These are phyloP conservation scores for Saccharomycopsis sp. DNA, from an alignment of 805 yeast species.

Conservation along the genomic window DNA sequence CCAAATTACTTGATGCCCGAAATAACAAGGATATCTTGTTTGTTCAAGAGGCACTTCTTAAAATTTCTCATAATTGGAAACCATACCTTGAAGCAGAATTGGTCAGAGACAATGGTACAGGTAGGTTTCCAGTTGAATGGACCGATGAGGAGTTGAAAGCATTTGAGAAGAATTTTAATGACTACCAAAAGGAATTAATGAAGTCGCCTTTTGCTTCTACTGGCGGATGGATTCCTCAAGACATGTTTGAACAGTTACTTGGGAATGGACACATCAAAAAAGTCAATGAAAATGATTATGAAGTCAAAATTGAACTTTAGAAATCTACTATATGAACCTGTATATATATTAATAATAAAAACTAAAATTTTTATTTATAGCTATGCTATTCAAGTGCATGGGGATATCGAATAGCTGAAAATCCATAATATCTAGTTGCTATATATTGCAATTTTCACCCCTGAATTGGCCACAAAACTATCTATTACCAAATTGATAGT, in stretches of 20 bases:
- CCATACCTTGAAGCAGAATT: slow-evolving; percentile 52
- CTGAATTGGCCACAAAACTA: no score
- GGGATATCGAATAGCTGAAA: no score
- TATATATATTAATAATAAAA: no score
- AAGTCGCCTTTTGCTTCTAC: slow-evolving; percentile 82
- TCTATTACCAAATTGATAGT: no score
- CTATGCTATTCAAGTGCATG: no score
- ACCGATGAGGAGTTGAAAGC: slow-evolving; percentile 51
- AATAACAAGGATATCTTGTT: slow-evolving; percentile 51
- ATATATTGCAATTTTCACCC: no score
- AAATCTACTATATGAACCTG: not conserved
- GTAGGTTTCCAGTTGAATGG: slow-evolving; percentile 54
- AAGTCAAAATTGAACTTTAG: slow-evolving; percentile 8
- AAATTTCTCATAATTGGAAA: slow-evolving; percentile 63
- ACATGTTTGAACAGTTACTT: slow-evolving; percentile 68
- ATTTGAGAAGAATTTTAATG: slow-evolving; percentile 51
- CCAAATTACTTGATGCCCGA: slow-evolving; percentile 53
- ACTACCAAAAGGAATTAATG: slow-evolving; percentile 61
- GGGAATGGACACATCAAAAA: slow-evolving; percentile 63
- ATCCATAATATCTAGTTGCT: no score
- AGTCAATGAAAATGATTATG: slow-evolving; percentile 51
- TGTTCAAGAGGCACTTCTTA: slow-evolving; percentile 60
- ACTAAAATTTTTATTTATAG: no score
- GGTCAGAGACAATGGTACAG: slow-evolving; percentile 32
- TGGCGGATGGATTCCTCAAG: slow-evolving; percentile 94